These are phyloP conservation scores for Hymenoscyphus albidus DNA, from an alignment of 2,329 filamentous ascomycete species.

Conservation along the genomic window DNA sequence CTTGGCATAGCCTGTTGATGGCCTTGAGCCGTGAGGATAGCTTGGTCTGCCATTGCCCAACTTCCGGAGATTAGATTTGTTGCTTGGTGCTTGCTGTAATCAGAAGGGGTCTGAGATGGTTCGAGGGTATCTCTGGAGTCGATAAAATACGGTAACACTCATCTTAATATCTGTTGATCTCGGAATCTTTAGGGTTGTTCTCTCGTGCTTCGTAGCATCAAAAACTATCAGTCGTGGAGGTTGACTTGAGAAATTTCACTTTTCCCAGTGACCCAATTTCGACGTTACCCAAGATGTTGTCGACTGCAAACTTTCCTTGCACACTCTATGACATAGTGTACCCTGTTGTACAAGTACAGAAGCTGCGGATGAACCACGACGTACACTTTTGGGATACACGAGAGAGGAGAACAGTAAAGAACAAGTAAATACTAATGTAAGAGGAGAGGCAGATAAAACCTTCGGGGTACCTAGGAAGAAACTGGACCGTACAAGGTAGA, in stretches of 20 bases:
- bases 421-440: too few species aligned
- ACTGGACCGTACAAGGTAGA: not conserved
- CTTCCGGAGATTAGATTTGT: not conserved
- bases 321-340: too few species aligned
- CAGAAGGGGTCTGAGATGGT: too few species aligned
- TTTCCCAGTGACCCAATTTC: not conserved
- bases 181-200: not conserved
- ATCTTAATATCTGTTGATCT: not conserved
- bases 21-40: conserved; percentile 10
- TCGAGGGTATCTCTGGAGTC: too few species aligned
- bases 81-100: not conserved
- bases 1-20: conserved; percentile 18
- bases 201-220: not conserved
- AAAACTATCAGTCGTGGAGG: not conserved
- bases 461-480: not conserved
- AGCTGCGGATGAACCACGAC: too few species aligned
- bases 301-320: not conserved
- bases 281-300: not conserved
- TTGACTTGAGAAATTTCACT: not conserved
- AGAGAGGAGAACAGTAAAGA: too few species aligned
- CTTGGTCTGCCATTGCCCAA: conserved; percentile 4
- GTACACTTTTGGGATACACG: too few species aligned
- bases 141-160: not conserved
- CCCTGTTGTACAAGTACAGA: too few species aligned
- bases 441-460: too few species aligned